A percentile compares a stretch with the other conserved stretches of the same genome.
Conservation (phyloP, 1,284 basidiomycete genomes). For the Boletellus deceptivus region DNA sequence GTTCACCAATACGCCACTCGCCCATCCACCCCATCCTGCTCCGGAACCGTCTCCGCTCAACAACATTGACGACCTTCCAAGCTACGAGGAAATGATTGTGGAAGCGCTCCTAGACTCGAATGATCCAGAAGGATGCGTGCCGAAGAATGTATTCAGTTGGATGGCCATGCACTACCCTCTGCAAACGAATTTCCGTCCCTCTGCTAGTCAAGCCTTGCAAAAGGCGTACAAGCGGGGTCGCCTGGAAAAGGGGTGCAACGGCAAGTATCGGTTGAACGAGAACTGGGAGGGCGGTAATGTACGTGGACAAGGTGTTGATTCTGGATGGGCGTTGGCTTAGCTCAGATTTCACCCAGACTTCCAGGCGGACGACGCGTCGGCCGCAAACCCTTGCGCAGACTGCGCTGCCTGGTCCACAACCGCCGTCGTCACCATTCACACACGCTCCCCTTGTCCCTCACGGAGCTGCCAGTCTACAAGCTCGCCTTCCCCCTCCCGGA, state of each 20-base stretch:
- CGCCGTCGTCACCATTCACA: conserved; percentile 56
- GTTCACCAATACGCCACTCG: conserved; percentile 29
- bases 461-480: conserved; percentile 29
- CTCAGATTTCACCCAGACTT: conserved; percentile 45
- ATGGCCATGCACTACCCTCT: conserved; percentile 78
- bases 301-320: conserved; percentile 29
- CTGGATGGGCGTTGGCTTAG: conserved; percentile 7
- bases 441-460: conserved; percentile 49
- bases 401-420: conserved; percentile 33
- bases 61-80: conserved; percentile 65
- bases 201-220: conserved; percentile 79
- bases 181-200: conserved; percentile 81
- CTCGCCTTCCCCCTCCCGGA: conserved; percentile 31
- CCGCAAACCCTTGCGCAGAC: conserved; percentile 57
- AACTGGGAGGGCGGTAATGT: conserved; percentile 79
- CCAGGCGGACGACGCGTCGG: conserved; percentile 62
- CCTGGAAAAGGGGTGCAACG: conserved; percentile 65
- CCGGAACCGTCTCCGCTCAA: conserved; percentile 19
- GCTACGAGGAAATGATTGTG: conserved; percentile 85
- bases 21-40: conserved; percentile 22
- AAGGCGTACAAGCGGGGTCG: conserved; percentile 77
- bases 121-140: conserved; percentile 69
- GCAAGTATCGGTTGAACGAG: conserved; percentile 70
- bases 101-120: conserved; percentile 63
- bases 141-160: conserved; percentile 78